Percentiles rank a stretch among this genome's conserved stretches.
phyloP scores from a whole-genome alignment of 306 rosid species.

The Macrotyloma uniflorum region DNA sequence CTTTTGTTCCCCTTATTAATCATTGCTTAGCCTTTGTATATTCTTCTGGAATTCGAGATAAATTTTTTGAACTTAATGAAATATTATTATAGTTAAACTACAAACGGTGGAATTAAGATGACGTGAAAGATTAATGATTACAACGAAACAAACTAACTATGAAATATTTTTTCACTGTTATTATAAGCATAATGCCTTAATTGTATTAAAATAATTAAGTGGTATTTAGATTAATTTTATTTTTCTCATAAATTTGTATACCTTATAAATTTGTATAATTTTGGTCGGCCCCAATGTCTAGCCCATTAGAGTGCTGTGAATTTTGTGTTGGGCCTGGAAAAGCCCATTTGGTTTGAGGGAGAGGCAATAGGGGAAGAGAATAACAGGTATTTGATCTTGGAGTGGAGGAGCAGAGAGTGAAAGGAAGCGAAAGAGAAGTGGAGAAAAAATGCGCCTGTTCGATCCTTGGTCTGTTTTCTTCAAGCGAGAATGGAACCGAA shows the following conservation, averaged over 20 bases:
- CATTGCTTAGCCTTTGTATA: neutral
- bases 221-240: neutral
- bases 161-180: too few species aligned
- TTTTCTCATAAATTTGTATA: too few species aligned
- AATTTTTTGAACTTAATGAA: neutral
- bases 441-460: constrained; percentile 22
- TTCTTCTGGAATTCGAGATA: neutral
- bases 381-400: neutral
- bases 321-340: neutral
- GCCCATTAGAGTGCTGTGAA: neutral
- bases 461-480: constrained; percentile 96
- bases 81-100: neutral
- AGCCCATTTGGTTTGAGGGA: neutral
- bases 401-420: neutral
- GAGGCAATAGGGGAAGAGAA: neutral
- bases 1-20: constrained; percentile 6
- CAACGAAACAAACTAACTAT: neutral
- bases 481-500: constrained; percentile 85
- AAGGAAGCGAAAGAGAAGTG: neutral
- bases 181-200: neutral
- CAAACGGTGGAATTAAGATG: neutral
- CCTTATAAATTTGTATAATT: too few species aligned
- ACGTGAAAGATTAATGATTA: neutral
- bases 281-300: neutral
- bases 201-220: neutral